Evolutionary conservation across 2,329 filamentous ascomycete genomes (phyloP).

Genomic region (Mariannaea elegans): DNA sequence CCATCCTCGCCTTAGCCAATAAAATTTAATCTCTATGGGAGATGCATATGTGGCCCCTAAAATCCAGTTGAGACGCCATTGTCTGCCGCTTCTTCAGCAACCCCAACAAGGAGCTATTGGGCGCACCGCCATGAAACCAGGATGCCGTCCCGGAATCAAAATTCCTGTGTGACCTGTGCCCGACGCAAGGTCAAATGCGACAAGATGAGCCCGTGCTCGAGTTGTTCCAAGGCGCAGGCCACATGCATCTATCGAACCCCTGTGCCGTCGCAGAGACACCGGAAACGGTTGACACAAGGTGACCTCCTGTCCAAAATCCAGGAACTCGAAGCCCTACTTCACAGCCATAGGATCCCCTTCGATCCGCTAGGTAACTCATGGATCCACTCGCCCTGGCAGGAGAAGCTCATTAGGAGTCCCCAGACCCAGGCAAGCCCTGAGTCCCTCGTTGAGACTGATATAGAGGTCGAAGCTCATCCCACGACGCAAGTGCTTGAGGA

Average conservation of each 20-base stretch:
- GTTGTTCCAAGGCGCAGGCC: not conserved
- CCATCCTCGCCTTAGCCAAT: no score
- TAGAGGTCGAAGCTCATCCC: no score
- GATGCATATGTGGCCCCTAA: no score
- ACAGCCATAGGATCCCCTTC: not conserved
- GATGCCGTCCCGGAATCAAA: no score
- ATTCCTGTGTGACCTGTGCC: not conserved
- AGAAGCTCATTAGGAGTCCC: not conserved
- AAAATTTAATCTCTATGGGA: no score
- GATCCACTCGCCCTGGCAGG: not conserved
- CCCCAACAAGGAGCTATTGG: no score
- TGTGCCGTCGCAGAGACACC: not conserved
- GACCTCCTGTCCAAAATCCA: not conserved
- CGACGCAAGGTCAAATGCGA: not conserved
- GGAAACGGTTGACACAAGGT: not conserved
- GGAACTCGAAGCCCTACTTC: not conserved
- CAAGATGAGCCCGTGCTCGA: not conserved
- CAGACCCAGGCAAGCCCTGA: not conserved
- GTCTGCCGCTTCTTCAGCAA: no score
- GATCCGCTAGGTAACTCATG: not conserved
- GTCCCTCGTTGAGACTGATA: no score
- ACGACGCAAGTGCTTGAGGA: no score
- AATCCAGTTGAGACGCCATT: no score
- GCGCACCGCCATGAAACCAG: no score
- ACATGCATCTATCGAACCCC: not conserved